Evolutionary conservation across 2,329 filamentous ascomycete genomes (phyloP).

Genomic region (Elsinoe australis): DNA sequence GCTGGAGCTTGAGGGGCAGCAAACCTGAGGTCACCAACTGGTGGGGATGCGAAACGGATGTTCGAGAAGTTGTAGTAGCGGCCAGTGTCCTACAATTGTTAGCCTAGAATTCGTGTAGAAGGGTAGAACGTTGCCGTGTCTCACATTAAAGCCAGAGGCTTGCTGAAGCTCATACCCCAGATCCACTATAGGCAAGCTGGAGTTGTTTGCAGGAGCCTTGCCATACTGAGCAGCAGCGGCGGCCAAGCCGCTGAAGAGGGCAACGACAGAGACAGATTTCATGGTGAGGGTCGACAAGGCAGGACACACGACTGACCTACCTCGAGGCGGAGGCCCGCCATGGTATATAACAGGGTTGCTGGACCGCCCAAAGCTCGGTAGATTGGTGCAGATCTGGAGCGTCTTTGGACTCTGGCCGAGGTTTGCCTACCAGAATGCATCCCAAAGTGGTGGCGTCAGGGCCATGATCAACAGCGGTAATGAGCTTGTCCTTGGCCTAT

Average conservation of each 20-base stretch:
- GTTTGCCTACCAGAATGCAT: not conserved
- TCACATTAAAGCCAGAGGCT: constrained; percentile 38
- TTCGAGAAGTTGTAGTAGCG: constrained; percentile 47
- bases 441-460: constrained; percentile 14
- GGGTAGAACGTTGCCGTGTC: not conserved
- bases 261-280: constrained; percentile 6
- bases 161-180: constrained; percentile 48
- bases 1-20: constrained; percentile 19
- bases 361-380: constrained; percentile 6
- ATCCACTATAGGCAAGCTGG: constrained; percentile 42
- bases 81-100: constrained; percentile 20
- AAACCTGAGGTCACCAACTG: constrained; percentile 30
- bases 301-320: not conserved
- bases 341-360: constrained; percentile 12
- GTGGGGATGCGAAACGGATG: constrained; percentile 50
- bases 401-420: constrained; percentile 4
- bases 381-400: constrained; percentile 8
- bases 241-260: constrained; percentile 9
- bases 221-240: constrained; percentile 6
- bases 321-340: not conserved
- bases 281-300: constrained; percentile 4
- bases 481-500: constrained; percentile 12
- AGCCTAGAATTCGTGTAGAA: constrained; percentile 5
- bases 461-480: constrained; percentile 8
- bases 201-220: not conserved